A percentile compares a stretch with the other conserved stretches of the same genome.
phyloP scores from a whole-genome alignment of 1,284 basidiomycete genomes.

The Chiua sp. region DNA sequence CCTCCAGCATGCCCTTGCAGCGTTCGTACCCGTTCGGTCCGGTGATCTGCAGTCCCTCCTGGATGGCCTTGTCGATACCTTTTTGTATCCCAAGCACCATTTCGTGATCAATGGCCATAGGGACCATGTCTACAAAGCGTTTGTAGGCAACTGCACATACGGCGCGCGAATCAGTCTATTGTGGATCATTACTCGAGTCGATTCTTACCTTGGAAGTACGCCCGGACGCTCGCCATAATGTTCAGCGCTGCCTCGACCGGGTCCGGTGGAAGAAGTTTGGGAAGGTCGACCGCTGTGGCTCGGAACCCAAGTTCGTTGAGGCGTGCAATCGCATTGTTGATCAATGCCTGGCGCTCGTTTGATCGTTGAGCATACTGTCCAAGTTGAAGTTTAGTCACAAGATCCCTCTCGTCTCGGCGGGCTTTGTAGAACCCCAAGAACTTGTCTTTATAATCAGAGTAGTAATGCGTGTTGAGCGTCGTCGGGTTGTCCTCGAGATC shows the following conservation, averaged over 20 bases:
- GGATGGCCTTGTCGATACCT: slow-evolving; percentile 51
- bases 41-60: slow-evolving; percentile 49
- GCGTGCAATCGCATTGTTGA: slow-evolving; percentile 43
- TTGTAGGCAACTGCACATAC: slow-evolving; percentile 64
- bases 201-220: slow-evolving; percentile 70
- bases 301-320: slow-evolving; percentile 52
- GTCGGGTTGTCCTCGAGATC: slow-evolving; percentile 57
- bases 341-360: background rate
- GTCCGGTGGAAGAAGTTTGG: slow-evolving; percentile 59
- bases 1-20: slow-evolving; percentile 59
- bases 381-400: slow-evolving; percentile 31
- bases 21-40: slow-evolving; percentile 26
- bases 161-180: background rate
- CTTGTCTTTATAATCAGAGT: slow-evolving; percentile 60
- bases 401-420: slow-evolving; percentile 37
- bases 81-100: slow-evolving; percentile 53
- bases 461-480: slow-evolving; percentile 64
- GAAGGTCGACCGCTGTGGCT: slow-evolving; percentile 48
- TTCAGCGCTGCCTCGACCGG: slow-evolving; percentile 57
- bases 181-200: background rate
- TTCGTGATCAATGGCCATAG: slow-evolving; percentile 65
- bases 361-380: background rate
- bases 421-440: slow-evolving; percentile 56
- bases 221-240: slow-evolving; percentile 75
- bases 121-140: slow-evolving; percentile 67